A percentile compares a stretch with the other conserved stretches of the same genome.
Evolutionary conservation across 352 stramenopile species (phyloP).

Genomic region (Phytopythium litorale): DNA sequence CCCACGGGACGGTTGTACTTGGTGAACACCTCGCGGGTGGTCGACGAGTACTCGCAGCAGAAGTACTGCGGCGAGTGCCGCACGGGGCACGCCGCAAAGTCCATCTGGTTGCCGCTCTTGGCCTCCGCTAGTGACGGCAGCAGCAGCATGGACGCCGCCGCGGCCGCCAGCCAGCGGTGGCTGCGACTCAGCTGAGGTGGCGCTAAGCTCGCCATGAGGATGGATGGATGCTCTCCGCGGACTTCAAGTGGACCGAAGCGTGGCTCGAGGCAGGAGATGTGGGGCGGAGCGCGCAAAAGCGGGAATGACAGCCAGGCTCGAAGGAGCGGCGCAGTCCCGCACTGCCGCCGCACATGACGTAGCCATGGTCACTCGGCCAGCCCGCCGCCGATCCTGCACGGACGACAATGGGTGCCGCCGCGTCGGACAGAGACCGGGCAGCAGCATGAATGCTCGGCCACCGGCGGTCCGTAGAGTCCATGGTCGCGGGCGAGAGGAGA

Average conservation of each 20-base stretch:
- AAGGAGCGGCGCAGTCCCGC: background rate
- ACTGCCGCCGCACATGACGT: background rate
- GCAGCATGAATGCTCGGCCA: background rate
- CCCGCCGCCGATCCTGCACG: background rate
- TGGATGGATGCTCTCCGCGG: background rate
- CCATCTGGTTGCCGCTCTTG: conserved; percentile 19
- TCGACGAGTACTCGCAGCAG: conserved; percentile 30
- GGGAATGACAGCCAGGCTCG: background rate
- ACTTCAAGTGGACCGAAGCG: background rate
- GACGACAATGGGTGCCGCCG: conserved; percentile 4
- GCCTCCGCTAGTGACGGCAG: conserved; percentile 1
- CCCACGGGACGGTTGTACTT: conserved; percentile 24
- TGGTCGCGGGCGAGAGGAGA: background rate
- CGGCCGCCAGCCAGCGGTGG: background rate
- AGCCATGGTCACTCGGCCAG: background rate
- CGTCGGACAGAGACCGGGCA: conserved; percentile 4
- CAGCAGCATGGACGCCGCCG: background rate
- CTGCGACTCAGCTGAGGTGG: background rate
- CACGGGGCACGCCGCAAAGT: conserved; percentile 32
- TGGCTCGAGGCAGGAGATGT: background rate
- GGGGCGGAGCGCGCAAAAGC: conserved; percentile 7
- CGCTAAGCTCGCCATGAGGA: background rate
- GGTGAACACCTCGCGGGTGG: conserved; percentile 23
- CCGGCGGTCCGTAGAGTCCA: background rate
- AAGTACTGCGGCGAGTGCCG: conserved; percentile 27